Base-by-base conservation (phyloP, 805 yeast species). In the Starmerella potacharoeniae region DNA sequence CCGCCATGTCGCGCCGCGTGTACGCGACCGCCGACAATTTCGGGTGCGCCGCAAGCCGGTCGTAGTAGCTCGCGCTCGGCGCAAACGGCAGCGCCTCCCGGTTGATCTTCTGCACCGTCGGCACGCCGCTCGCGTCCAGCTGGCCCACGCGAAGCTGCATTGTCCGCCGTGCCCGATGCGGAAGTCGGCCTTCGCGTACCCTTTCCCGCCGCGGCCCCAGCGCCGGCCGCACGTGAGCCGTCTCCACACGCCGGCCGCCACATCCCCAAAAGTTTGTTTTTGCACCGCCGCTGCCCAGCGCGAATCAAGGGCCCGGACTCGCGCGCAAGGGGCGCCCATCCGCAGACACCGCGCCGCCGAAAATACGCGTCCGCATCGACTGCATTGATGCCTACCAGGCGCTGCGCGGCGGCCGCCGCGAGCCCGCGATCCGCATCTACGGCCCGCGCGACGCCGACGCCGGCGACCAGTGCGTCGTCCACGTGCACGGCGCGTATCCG, bases 401-500 rank as follows among this genome's bases (percentile, higher is more conserved):
- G 14, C 56, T 53, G 37, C 49, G 45, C 14, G 17, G 39, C 49
- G 42, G 55, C 16, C 31, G 42, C 54, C 9, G 61, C 50, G 90
- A 85, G 0, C 97, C 97, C 0, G 72, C 88, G 0, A 71, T 89
- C 1, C 71, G 97, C 49, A 69, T 93, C 0, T 93, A 80, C 69
- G 97, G 97, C 0, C 75, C 79, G 11, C 59, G 83, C 0, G 74
- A 78, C 1, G 73, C 81, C 0, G 51, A 49, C 5, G 37, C 34
- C 14, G 86, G 88, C 0, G 80, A 79, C 60, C 77, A 79, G 33
- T 74, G 76, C 10, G 61, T 78, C 13, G 77, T 84, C 0, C 96
- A 93, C 66, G 71, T 93, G 9, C 97, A 90, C 70, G 90, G 91
- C 41, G 78, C 79, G 17, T 86, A 76, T 60, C 98, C 97, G 0